phyloP scores from a whole-genome alignment of 441 rosid species.

The Erysimum pusillum region DNA sequence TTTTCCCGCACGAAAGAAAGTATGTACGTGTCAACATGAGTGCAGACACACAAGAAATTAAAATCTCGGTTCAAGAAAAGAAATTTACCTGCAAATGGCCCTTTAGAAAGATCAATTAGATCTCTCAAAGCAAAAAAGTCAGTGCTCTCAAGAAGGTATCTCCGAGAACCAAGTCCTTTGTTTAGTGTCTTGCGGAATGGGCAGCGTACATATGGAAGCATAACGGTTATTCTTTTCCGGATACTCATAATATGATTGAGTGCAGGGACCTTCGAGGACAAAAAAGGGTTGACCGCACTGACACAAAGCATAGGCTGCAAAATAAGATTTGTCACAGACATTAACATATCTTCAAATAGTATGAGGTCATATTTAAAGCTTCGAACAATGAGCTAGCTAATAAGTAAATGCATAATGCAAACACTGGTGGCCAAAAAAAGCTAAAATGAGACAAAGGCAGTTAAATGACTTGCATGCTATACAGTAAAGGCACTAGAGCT shows the following conservation, averaged over 20 bases:
- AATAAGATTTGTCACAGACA: constrained; percentile 37
- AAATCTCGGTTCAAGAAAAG: constrained; percentile 18
- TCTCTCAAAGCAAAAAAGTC: constrained; percentile 94
- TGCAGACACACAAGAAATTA: background rate
- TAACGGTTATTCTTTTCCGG: constrained; percentile 76
- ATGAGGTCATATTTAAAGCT: constrained; percentile 27
- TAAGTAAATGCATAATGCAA: constrained; percentile 25
- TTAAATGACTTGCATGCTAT: background rate
- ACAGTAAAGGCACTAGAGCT: constrained; percentile 22
- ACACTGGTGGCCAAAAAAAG: constrained; percentile 7
- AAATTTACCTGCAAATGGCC: constrained; percentile 89
- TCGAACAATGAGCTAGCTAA: background rate
- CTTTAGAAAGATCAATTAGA: constrained; percentile 96
- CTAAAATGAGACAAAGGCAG: background rate
- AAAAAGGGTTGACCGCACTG: constrained; percentile 93
- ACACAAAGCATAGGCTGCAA: constrained; percentile 99
- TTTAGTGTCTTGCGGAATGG: constrained; percentile 85
- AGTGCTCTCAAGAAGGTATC: constrained; percentile 93
- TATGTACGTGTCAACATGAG: constrained; percentile 1
- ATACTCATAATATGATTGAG: constrained; percentile 76
- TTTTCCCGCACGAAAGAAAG: background rate
- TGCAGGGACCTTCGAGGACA: constrained; percentile 90
- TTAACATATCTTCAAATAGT: constrained; percentile 34
- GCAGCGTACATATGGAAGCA: constrained; percentile 90
- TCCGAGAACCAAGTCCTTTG: constrained; percentile 86